Base-by-base conservation (phyloP, 2,329 filamentous ascomycete genomes). In the Aspergillus sclerotialis region DNA sequence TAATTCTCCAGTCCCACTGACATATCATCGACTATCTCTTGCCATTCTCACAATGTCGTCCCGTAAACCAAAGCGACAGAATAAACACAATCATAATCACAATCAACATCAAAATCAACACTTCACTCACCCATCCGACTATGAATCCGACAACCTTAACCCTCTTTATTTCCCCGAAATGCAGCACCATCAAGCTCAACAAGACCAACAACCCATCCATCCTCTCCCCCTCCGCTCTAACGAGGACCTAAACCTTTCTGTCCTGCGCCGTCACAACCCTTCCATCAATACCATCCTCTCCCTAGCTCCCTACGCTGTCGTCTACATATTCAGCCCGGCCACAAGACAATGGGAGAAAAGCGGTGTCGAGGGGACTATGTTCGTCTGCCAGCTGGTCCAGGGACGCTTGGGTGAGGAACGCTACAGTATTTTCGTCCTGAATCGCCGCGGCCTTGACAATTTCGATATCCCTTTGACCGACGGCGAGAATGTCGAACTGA, bases 301-400 rank as follows among this genome's bases (percentile, higher is more conserved):
- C 43, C 82, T 92, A 46, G 87, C 87, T 5, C 82, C 84, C 19
- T 94, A 90, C 52, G 84, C 84, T 16, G 85, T 92, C 23, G 75
- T 95, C 46, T 96, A 95, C 69, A 76, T 75, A 30, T 92, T 93
- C 65, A 76, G 73, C 42, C 70, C 76, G 30, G 63, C 70, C 4
- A 72, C 77, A 3, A 68, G 75, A 33, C 65, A 70, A 39, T 96
- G 92, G 92, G 84, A 92, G 56, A 94, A 93, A 68, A 76, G 76
- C 29, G 84, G 81, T 36, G 75, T 89, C 8, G 89, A 94, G 62
- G 92, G 92, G 25, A 84, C 86, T 9, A 69, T 96, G 44, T 98
- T 96, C 59, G 76, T 96, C 34, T 93, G 85, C 68, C 74, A 83
- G 44, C 64, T 80, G 40, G 45, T 53, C 36, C 46, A 70, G 63